Base-by-base conservation (phyloP, 257 asterid species). In the Anisodus tanguticus region DNA sequence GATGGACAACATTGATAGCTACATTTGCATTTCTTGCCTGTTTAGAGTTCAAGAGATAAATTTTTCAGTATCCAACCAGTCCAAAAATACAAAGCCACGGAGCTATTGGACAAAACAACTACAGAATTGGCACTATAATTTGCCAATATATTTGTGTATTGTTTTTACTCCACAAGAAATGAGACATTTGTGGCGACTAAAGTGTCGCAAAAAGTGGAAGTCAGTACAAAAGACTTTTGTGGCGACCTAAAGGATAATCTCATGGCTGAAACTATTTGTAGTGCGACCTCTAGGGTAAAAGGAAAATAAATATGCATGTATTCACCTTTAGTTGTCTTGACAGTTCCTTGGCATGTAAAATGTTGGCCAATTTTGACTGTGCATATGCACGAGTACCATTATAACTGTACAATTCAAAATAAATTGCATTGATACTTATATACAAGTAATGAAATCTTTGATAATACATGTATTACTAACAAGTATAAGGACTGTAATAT, bases 351-450 rank as follows among this genome's bases (percentile, higher is more conserved):
- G 97, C 97, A 83, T 96, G 99, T 88, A 96, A 82, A 79, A 94
- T 93, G 87, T 92, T 93, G 86, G 98, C 97, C 85, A 93, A 86
- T 80, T 96, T 96, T 53, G 99, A 94, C 51, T 93, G 98, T 37
- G 98, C 97, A 82, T 96, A 96, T 22, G 99, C 98, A 41, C 84
- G 91, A 81, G 98, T 93, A 17, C 97, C 98, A 68, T 94, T 90
- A 63, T 93, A 92, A 49, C 99, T 95, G 95, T 91, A 86, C 59
- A 72, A 72, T 45, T 72, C 80, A n/a, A 47, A 47, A 6, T 0
- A 72, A 5, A 31, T 81, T 37, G 7, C 0, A 43, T 70, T 9
- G 17, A 9, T 17, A 17, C 57, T n/a, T 45, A 9, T 10, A 15
- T 13, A 55, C 13, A 53, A 10, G 45, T 49, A 49, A 49, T 39